These are phyloP conservation scores for Penicillium sp. DNA, from an alignment of 2,329 filamentous ascomycete species.

Conservation along the genomic window DNA sequence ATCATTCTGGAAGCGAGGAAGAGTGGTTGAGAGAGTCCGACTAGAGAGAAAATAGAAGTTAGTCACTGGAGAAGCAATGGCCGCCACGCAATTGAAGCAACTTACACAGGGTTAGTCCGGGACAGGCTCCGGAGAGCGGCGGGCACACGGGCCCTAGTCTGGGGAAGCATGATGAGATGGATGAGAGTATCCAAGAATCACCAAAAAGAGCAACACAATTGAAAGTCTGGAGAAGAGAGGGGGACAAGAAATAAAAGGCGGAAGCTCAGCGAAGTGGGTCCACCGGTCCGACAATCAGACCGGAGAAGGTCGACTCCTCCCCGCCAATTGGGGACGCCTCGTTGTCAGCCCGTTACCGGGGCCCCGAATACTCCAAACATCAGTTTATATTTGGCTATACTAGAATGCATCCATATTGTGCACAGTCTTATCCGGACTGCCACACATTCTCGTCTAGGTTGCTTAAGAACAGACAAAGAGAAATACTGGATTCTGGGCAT, in stretches of 20 bases:
- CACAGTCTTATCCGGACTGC: too few species aligned
- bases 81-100: background rate
- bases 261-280: conserved; percentile 8
- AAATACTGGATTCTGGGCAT: too few species aligned
- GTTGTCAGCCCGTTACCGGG: conserved; percentile 3
- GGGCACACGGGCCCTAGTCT: conserved; percentile 25
- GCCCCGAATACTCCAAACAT: background rate
- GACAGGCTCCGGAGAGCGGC: conserved; percentile 25
- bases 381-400: background rate
- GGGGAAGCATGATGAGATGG: conserved; percentile 19
- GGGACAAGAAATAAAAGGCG: conserved; percentile 17
- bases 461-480: too few species aligned
- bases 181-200: conserved; percentile 9
- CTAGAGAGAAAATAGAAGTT: conserved; percentile 18
- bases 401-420: too few species aligned
- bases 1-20: conserved; percentile 46
- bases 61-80: conserved; percentile 3
- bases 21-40: conserved; percentile 42
- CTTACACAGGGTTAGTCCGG: conserved; percentile 17
- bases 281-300: background rate
- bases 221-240: conserved; percentile 14
- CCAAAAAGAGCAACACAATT: conserved; percentile 6
- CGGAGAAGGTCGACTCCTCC: conserved; percentile 6
- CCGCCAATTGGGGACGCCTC: conserved; percentile 11
- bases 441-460: too few species aligned